Conservation (phyloP, 106 monocot genomes). For the Platanthera zijinensis region DNA sequence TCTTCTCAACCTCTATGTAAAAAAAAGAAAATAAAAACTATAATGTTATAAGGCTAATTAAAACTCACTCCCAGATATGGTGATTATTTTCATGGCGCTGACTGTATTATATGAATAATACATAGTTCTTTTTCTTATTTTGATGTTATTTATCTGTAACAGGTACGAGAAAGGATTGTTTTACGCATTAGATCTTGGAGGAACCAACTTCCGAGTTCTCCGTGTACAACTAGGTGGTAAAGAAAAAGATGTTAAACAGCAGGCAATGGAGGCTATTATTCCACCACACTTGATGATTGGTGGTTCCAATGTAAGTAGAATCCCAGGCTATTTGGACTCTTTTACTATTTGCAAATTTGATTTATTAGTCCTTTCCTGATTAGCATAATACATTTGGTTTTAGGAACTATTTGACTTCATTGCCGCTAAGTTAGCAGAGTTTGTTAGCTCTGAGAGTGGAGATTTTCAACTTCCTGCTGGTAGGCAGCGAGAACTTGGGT, state of each 20-base stretch:
- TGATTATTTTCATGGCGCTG: too few species aligned
- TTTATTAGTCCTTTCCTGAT: too few species aligned
- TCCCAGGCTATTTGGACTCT: too few species aligned
- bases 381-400: not conserved
- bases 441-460: constrained; percentile 31
- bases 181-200: constrained; percentile 69
- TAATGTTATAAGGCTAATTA: too few species aligned
- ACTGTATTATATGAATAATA: too few species aligned
- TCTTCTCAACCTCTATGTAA: too few species aligned
- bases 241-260: constrained; percentile 21
- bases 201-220: constrained; percentile 55
- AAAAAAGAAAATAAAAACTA: too few species aligned
- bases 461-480: constrained; percentile 22
- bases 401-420: constrained; percentile 69
- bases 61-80: too few species aligned
- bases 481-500: constrained; percentile 45
- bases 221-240: constrained; percentile 48
- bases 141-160: too few species aligned
- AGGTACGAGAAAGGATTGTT: constrained; percentile 57
- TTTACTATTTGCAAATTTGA: too few species aligned
- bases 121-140: too few species aligned
- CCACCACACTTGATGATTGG: constrained; percentile 48
- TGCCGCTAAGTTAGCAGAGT: constrained; percentile 33
- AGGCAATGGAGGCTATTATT: constrained; percentile 37
- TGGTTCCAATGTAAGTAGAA: constrained; percentile 19